Base-by-base conservation (phyloP, 2,329 filamentous ascomycete genomes). In the Ophiostoma novo-ulmi region DNA sequence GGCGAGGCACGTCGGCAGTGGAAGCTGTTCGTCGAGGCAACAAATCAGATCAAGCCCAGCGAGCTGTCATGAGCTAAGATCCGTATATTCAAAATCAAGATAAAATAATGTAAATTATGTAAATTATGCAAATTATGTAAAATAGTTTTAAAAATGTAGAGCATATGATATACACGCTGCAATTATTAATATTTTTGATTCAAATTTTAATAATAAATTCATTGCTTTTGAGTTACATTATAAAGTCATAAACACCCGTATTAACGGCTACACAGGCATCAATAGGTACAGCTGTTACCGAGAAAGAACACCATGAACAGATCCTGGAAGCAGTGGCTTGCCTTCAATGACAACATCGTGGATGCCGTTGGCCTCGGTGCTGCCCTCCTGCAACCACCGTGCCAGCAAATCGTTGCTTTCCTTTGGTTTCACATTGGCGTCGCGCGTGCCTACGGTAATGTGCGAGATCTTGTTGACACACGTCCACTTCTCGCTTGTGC, bases 341-440 rank as follows among this genome's bases (percentile, higher is more conserved):
- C 81, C 82, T 68, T 84, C 81, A 63, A 88, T 81, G 11, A 83
- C 78, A 22, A 86, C 74, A 70, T 87, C 85, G 5, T 76, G 73
- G 39, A 87, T 84, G 14, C 78, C 77, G 52, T 80, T 82, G n/a
- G 79, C 78, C 1, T 75, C 80, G 1, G 81, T 80, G 35, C 80
- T 78, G 0, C 85, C 86, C 39, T 79, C 74, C 73, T 89, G 84
- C 73, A 95, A 77, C 94, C 94, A 98, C 72, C 83, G 83, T 73
- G 84, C 84, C 71, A 99, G 79, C 77, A 99, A 75, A 72, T 92
- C 89, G 77, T 99, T 99, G 81, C 94, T 97, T 82, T 99, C 94
- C 80, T 91, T 94, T 0, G 95, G 94, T 82, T 97, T 98, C 76
- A 98, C 87, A 8, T 83, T 79, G 66, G 84, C 80, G 74, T 89